Conservation (phyloP, 352 stramenopile genomes). For the Pythium rhizo-oryzae region DNA sequence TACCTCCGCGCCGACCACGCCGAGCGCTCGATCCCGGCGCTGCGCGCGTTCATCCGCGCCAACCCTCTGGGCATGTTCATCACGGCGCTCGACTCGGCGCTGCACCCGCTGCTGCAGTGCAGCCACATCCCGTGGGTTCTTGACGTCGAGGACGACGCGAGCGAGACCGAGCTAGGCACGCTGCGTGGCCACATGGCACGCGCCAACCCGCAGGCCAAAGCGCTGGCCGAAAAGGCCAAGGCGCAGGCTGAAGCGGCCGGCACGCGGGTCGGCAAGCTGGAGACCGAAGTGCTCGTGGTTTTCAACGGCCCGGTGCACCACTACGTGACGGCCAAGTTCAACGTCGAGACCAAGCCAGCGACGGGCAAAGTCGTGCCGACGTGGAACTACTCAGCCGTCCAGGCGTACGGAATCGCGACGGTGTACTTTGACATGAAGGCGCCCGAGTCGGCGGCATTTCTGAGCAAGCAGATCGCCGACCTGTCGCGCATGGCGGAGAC, state of each 20-base stretch:
- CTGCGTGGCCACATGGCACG: conserved; percentile 28
- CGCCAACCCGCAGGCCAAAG: conserved; percentile 26
- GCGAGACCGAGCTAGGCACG: conserved; percentile 22
- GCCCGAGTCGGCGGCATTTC: conserved; percentile 7
- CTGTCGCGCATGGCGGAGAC: conserved; percentile 26
- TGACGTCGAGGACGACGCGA: conserved; percentile 18
- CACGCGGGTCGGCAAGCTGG: conserved; percentile 2
- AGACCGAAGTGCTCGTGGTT: conserved; percentile 26
- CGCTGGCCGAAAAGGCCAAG: conserved; percentile 16
- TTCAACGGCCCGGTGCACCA: conserved; percentile 28
- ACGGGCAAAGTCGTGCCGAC: conserved; percentile 34
- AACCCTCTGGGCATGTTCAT: conserved; percentile 30
- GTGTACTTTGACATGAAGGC: conserved; percentile 24
- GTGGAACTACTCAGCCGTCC: conserved; percentile 30
- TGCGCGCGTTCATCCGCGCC: conserved; percentile 30
- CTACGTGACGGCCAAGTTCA: conserved; percentile 26
- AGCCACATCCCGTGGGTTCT: conserved; percentile 32
- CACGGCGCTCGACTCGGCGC: conserved; percentile 22
- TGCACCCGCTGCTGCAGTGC: conserved; percentile 26
- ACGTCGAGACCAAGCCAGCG: conserved; percentile 24
- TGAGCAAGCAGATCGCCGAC: conserved; percentile 23
- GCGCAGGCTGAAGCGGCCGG: background rate
- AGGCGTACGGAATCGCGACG: conserved; percentile 23
- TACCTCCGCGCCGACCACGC: conserved; percentile 27
- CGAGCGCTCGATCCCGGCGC: conserved; percentile 22